phyloP scores from a whole-genome alignment of 2,329 filamentous ascomycete genomes.

The Ophiocordyceps sinensis region DNA sequence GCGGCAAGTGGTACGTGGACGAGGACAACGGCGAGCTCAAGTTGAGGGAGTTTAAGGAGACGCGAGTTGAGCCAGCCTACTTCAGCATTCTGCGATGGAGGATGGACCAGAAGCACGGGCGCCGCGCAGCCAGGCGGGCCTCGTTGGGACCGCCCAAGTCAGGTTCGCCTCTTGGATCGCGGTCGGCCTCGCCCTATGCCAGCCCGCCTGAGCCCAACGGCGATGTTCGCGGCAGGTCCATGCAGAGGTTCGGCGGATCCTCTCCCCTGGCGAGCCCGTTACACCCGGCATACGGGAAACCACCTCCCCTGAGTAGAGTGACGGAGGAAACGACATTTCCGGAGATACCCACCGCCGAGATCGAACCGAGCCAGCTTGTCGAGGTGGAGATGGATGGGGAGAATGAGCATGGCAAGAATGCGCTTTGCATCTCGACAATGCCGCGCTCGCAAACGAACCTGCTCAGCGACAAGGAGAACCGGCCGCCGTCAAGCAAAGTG shows the following conservation, averaged over 20 bases:
- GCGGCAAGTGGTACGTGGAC: slow-evolving; percentile 81
- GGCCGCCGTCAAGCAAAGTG: slow-evolving; percentile 16
- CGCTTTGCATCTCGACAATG: slow-evolving; percentile 14
- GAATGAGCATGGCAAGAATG: slow-evolving; percentile 16
- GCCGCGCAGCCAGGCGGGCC: slow-evolving; percentile 40
- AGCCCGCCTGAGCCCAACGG: slow-evolving; percentile 45
- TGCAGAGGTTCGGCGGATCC: slow-evolving; percentile 53
- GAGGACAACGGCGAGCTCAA: slow-evolving; percentile 88
- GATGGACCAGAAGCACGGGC: slow-evolving; percentile 86
- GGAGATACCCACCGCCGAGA: slow-evolving; percentile 20
- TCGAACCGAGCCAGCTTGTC: slow-evolving; percentile 35
- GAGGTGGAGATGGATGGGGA: slow-evolving; percentile 40
- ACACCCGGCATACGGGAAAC: slow-evolving; percentile 49
- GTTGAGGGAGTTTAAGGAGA: slow-evolving; percentile 77
- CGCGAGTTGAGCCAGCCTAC: slow-evolving; percentile 82
- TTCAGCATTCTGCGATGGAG: slow-evolving; percentile 93
- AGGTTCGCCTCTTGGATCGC: slow-evolving; percentile 31
- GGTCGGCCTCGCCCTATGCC: slow-evolving; percentile 46
- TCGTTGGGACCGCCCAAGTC: slow-evolving; percentile 30
- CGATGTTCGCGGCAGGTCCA: slow-evolving; percentile 53
- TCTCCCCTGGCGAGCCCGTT: slow-evolving; percentile 52
- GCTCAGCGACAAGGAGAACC: slow-evolving; percentile 25
- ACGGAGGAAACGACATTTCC: slow-evolving; percentile 47
- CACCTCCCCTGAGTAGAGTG: slow-evolving; percentile 60
- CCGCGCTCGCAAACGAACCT: slow-evolving; percentile 19